Base-by-base conservation (phyloP, 441 rosid species). In the Arabidopsis hybrid region DNA sequence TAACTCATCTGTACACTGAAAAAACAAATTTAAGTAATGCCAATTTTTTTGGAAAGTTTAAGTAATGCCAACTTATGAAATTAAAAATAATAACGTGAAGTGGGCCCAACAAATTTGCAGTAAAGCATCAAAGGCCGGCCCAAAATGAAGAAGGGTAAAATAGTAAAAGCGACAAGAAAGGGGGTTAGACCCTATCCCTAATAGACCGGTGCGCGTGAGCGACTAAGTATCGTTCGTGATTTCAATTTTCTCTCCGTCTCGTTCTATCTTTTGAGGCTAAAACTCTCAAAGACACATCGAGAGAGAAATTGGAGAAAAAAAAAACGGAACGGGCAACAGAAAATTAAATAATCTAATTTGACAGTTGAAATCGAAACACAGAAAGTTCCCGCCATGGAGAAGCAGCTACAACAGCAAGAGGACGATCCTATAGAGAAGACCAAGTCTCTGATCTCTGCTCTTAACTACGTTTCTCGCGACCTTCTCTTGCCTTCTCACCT, bases 401-500 rank as follows among this genome's bases (percentile, higher is more conserved):
- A 60, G 65, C 47, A 39, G 83, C 88, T 79, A 17, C 9, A 59
- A 7, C 32, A 76, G 81, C 47, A 26, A 26, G 29, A 71, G 83
- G 73, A 78, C 6, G 89, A 82, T 73, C 75, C 77, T 58, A 50
- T 76, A 0, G 84, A 85, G 71, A 84, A 84, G 80, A 77, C 95
- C 2, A 90, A 87, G 81, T 83, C 95, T 65, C 79, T 95, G 79
- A 89, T 96, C 76, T 88, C 79, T 61, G 96, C 99, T 58, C 96
- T 96, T 67, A 90, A 84, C 74, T 82, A 89, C 77, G 85, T 96
- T 80, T 91, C 99, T 55, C 91, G 99, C 16, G 83, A 91, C 84
- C 95, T 96, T 67, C 97, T 97, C 57, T 80, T 96, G 45, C 97
- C 98, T 77, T 87, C 87, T 51, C 83, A 91, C 59, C 82, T 93